Conservation (phyloP, 1,284 basidiomycete species). For the Rhodotorula sp. region DNA sequence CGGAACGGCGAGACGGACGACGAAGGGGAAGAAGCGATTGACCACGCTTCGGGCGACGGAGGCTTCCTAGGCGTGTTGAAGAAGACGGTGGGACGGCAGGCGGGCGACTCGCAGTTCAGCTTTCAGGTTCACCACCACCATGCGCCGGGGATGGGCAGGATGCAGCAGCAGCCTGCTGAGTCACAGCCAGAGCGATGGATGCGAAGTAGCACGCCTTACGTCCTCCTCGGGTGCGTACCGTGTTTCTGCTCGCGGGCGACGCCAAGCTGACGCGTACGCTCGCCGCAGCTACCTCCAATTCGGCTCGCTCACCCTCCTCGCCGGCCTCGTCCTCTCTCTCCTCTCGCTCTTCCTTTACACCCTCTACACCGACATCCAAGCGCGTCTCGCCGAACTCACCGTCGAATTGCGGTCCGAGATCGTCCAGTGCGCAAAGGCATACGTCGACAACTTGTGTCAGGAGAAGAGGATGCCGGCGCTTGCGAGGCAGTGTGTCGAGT, state of each 20-base stretch:
- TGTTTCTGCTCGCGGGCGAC: too few species aligned
- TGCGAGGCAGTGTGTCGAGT: conserved; percentile 74
- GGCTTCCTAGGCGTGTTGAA: conserved; percentile 19
- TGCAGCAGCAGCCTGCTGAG: background rate
- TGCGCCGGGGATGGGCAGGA: background rate
- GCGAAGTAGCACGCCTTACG: conserved; percentile 52
- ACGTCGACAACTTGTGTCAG: conserved; percentile 78
- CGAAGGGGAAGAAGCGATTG: conserved; percentile 13
- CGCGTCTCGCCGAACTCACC: conserved; percentile 83
- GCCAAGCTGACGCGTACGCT: background rate
- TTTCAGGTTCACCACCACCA: conserved; percentile 43
- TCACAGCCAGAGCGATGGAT: conserved; percentile 22
- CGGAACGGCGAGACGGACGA: conserved; percentile 15
- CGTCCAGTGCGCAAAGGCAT: conserved; percentile 71
- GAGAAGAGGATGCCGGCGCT: conserved; percentile 74
- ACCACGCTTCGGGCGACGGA: background rate
- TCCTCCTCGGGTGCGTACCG: conserved; percentile 67
- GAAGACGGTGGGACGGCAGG: background rate
- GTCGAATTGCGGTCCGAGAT: conserved; percentile 90
- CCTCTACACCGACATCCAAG: conserved; percentile 83
- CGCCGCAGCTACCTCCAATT: conserved; percentile 79
- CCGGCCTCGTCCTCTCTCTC: conserved; percentile 80
- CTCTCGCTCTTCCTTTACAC: conserved; percentile 81
- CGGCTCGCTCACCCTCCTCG: conserved; percentile 86
- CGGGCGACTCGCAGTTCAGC: conserved; percentile 31